Evolutionary conservation across 495 filamentous ascomycete genomes (phyloP), one percentile per base, ranked within the genome.

Genomic region (Penicillium paradoxum): DNA sequence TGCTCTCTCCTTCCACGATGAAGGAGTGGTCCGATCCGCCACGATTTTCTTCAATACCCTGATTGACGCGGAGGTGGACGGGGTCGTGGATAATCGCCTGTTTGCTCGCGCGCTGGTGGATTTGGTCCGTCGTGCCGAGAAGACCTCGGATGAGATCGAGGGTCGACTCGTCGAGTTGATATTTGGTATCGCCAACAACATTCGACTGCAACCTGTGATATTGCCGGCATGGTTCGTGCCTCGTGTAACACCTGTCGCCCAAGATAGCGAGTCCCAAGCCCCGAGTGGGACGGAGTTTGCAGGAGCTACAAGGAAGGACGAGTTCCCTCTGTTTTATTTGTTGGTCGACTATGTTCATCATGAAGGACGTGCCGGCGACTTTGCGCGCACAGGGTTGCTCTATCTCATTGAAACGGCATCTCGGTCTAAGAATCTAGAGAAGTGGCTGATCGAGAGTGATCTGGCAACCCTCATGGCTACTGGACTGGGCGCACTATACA

Each of bases 401-500:
- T 97, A 99, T 65, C 85, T 99, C 51, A 95, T 97, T 56, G 93
- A 97, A 69, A 87, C 89, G 2, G 90, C 92, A 2, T 91, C 89
- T 2, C 84, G 83, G 47, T 95, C 90, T 0, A 78, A 83, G 29
- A 77, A 81, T 36, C 67, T 99, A 43, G 95, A 97, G 70, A 86
- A 88, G 60, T 99, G 93, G 93, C 84, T 99, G 42, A 89, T 97
- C 41, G 90, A 95, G 63, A 97, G 92, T 66, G 95, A 99, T 66
- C 77, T 99, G 34, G 91, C 95, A 2, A 97, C 95, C 0, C 67
- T 97, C 51, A 97, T 99, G 93, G 93, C 93, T 13, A 96, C 89
- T 9, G 93, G 95, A 7, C 70, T 99, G 27, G 95, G 95, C 25
- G 93, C 93, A 41, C 73, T 97, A 45, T 99, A 99, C 70, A 97